phyloP scores from a whole-genome alignment of 345 rosid genomes.

The Euphorbia tirucalli region DNA sequence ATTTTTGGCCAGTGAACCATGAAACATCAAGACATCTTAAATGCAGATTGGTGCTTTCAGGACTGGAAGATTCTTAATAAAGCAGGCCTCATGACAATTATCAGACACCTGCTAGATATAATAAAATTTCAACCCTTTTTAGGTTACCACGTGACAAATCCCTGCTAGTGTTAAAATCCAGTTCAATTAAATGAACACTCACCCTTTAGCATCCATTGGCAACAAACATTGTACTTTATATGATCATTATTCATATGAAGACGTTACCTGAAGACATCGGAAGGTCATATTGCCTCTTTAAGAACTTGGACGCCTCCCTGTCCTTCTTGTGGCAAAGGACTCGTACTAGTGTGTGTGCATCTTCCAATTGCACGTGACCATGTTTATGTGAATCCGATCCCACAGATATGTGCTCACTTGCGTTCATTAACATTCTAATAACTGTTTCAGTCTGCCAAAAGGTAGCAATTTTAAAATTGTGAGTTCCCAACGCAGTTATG shows the following conservation, averaged over 20 bases:
- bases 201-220: not conserved
- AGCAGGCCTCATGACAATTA: not conserved
- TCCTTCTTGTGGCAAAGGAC: constrained; percentile 96
- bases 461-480: constrained; percentile 15
- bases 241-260: not conserved
- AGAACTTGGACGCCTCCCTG: constrained; percentile 75
- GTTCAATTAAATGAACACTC: not conserved
- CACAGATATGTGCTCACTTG: constrained; percentile 68
- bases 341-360: constrained; percentile 75
- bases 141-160: not conserved
- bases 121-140: not conserved
- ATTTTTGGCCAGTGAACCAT: not conserved
- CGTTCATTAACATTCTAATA: constrained; percentile 78
- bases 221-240: not conserved
- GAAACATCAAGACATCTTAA: too few species aligned
- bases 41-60: not conserved
- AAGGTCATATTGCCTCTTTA: constrained; percentile 76
- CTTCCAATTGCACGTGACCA: constrained; percentile 43
- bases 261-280: constrained; percentile 92
- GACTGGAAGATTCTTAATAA: not conserved
- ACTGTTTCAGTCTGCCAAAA: constrained; percentile 66
- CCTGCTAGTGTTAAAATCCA: not conserved
- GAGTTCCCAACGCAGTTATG: not conserved
- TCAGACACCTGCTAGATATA: not conserved
- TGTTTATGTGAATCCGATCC: constrained; percentile 53